A percentile compares a stretch with the other conserved stretches of the same genome.
Evolutionary conservation across 495 filamentous ascomycete genomes (phyloP).

Genomic region (Aspergillus biplanus): DNA sequence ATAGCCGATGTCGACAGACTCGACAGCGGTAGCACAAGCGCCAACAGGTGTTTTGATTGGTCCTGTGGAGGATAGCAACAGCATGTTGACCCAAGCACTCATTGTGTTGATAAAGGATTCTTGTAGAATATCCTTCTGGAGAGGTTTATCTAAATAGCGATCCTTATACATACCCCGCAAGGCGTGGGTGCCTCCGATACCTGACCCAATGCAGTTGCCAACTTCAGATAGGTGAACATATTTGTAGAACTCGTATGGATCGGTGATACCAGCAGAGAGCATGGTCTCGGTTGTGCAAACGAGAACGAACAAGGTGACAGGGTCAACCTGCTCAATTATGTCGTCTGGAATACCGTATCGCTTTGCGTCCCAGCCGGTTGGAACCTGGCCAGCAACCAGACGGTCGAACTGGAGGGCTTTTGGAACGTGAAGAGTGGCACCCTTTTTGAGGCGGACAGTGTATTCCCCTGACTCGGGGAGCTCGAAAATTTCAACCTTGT

Average conservation of each 20-base stretch:
- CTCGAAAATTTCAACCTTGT: constrained; percentile 97
- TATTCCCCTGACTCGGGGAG: constrained; percentile 93
- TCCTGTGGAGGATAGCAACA: constrained; percentile 93
- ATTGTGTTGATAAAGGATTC: constrained; percentile 99
- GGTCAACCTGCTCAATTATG: constrained; percentile 96
- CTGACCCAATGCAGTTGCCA: constrained; percentile 97
- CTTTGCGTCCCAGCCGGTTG: constrained; percentile 94
- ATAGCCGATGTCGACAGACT: constrained; percentile 96
- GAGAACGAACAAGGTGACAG: constrained; percentile 91
- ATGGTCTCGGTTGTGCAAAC: constrained; percentile 92
- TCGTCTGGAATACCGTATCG: constrained; percentile 96
- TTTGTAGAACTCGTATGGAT: constrained; percentile 99
- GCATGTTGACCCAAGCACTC: constrained; percentile 99
- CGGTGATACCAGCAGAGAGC: constrained; percentile 92
- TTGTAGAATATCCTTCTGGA: constrained; percentile 98
- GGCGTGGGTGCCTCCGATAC: constrained; percentile 91
- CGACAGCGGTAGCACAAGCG: constrained; percentile 95
- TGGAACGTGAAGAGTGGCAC: constrained; percentile 89
- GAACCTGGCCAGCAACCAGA: constrained; percentile 93
- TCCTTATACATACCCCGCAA: constrained; percentile 98
- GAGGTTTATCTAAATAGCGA: constrained; percentile 92
- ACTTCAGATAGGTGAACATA: constrained; percentile 98
- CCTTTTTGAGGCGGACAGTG: constrained; percentile 91
- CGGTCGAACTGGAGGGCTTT: constrained; percentile 98
- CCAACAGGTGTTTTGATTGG: constrained; percentile 99